These are phyloP conservation scores for Malus orientalis DNA, from an alignment of 306 rosid genomes.

Conservation along the genomic window DNA sequence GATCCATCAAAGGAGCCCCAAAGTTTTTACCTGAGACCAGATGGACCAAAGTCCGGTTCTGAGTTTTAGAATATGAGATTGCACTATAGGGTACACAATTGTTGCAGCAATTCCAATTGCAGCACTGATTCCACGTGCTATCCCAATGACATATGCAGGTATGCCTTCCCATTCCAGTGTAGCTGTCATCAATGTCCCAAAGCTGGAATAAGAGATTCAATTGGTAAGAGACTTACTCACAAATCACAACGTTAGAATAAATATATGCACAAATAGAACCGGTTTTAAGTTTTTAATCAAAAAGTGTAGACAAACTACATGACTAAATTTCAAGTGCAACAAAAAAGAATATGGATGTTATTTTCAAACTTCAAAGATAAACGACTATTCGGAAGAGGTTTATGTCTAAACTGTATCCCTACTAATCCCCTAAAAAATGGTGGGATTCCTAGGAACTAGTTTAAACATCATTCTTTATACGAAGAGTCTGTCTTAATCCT, in stretches of 20 bases:
- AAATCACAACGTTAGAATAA: neutral
- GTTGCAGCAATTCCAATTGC: conserved; percentile 71
- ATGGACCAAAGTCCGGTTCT: conserved; percentile 86
- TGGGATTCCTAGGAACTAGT: neutral
- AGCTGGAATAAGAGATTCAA: conserved; percentile 33
- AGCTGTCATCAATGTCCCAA: conserved; percentile 93
- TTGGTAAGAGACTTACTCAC: neutral
- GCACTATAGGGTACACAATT: conserved; percentile 50
- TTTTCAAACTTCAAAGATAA: too few species aligned
- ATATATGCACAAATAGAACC: too few species aligned
- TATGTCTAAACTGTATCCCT: too few species aligned
- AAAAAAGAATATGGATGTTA: too few species aligned
- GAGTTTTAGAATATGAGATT: conserved; percentile 44
- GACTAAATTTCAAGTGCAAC: neutral
- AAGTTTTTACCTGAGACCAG: conserved; percentile 68
- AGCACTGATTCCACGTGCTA: conserved; percentile 68
- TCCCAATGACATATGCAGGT: conserved; percentile 66
- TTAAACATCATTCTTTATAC: too few species aligned
- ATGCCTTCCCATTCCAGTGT: conserved; percentile 81
- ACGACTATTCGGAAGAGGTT: too few species aligned
- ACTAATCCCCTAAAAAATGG: neutral
- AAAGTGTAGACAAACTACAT: too few species aligned
- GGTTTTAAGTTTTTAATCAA: too few species aligned
- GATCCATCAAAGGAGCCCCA: neutral
- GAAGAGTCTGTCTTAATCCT: too few species aligned